Conservation (phyloP, 352 stramenopile genomes). For the Globisporangium camurandrum region DNA sequence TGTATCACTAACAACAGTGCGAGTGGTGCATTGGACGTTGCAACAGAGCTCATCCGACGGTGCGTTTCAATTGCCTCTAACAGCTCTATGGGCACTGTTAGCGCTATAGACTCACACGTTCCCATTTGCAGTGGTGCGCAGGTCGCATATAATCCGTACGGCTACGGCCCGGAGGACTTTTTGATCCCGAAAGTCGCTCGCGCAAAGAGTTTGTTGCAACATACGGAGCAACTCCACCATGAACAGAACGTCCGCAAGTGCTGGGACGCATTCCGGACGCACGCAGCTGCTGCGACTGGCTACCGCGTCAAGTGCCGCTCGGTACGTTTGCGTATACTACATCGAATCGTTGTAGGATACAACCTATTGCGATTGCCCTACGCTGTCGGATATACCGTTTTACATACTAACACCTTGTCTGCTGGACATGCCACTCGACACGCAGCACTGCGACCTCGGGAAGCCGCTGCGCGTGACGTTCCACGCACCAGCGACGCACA, state of each 20-base stretch:
- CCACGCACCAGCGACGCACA: slow-evolving; percentile 60
- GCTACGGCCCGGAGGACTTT: slow-evolving; percentile 81
- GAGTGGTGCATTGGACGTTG: slow-evolving; percentile 61
- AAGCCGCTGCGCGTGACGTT: slow-evolving; percentile 78
- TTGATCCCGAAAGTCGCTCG: slow-evolving; percentile 71
- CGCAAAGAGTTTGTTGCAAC: slow-evolving; percentile 78
- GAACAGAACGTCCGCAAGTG: slow-evolving; percentile 68
- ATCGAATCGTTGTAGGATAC: too few species aligned
- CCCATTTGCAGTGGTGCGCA: slow-evolving; percentile 44
- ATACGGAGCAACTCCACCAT: slow-evolving; percentile 82
- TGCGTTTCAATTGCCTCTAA: slow-evolving; percentile 1
- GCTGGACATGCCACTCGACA: too few species aligned
- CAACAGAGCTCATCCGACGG: slow-evolving; percentile 66
- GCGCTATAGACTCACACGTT: too few species aligned
- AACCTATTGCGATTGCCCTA: too few species aligned
- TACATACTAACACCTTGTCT: too few species aligned
- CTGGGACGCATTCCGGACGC: slow-evolving; percentile 73
- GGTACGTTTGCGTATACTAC: too few species aligned
- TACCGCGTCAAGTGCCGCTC: slow-evolving; percentile 72
- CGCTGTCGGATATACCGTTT: too few species aligned
- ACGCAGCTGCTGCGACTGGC: slow-evolving; percentile 53
- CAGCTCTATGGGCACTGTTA: too few species aligned
- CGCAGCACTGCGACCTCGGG: slow-evolving; percentile 74
- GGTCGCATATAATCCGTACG: slow-evolving; percentile 80
- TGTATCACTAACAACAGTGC: too few species aligned